Base-by-base conservation (phyloP, 495 filamentous ascomycete genomes). In the Penicillium cinerascens region DNA sequence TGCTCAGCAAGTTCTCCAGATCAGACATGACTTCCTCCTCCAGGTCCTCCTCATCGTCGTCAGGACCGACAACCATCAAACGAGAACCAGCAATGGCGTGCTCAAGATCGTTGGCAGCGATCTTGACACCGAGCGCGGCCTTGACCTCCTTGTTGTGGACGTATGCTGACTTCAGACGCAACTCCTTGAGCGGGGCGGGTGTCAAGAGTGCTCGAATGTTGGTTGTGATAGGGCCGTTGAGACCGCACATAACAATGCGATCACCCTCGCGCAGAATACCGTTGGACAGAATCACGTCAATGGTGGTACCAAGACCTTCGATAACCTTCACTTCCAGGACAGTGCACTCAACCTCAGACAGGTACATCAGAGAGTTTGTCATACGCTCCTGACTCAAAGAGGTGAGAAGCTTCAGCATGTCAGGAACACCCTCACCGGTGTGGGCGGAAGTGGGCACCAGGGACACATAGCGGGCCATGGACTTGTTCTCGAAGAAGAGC, bases 61-160 rank as follows among this genome's bases (percentile, higher is more conserved):
- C 89, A 16, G 90, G 87, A 41, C 93, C 95, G 58, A 95, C 89
- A 20, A 97, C 91, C 44, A 97, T 81, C 47, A 99, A 76, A 50
- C 95, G 86, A 29, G 95, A 99, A 61, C 95, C 95, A 48, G 95
- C 95, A 69, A 99, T 99, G 56, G 95, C 95, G 45, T 89, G 83
- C 68, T 99, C 95, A 17, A 99, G 87, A 52, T 92, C 91, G 57
- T 96, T 95, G 42, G 95, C 95, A 45, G 90, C 88, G 61, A 99
- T 97, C 80, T 99, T 99, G 61, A 99, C 92, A 85, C 95, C 95
- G 59, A 97, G 80, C 2, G 95, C 90, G 10, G 95, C 95, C 78
- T 97, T 99, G 68, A 97, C 92, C 71, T 96, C 91, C 77, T 97
- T 96, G 77, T 99, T 96, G 74, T 99, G 95, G 11, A 99, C 92